phyloP scores from a whole-genome alignment of 2,329 filamentous ascomycete species.

The Exophiala spinifera region DNA sequence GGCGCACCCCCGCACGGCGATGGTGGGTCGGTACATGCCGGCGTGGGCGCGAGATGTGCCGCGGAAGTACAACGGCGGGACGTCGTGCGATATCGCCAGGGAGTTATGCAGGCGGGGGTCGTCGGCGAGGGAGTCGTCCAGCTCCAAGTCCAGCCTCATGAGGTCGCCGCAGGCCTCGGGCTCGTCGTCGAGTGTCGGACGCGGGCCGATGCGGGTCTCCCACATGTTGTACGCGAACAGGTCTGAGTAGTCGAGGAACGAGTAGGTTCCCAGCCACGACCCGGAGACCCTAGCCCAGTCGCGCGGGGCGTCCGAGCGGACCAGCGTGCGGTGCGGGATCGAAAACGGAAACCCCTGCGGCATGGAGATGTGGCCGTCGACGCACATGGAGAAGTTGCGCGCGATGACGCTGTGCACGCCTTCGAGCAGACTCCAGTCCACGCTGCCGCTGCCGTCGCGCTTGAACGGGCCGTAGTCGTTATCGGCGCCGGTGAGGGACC shows the following conservation, averaged over 20 bases:
- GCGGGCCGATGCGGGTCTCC: neutral
- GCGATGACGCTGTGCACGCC: slow-evolving; percentile 23
- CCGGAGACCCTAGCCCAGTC: slow-evolving; percentile 29
- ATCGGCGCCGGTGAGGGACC: slow-evolving; percentile 15
- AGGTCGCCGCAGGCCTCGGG: slow-evolving; percentile 29
- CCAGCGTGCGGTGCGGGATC: slow-evolving; percentile 26
- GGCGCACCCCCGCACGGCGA: slow-evolving; percentile 20
- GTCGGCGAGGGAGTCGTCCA: slow-evolving; percentile 18
- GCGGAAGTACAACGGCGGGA: slow-evolving; percentile 26
- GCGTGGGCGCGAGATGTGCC: slow-evolving; percentile 24
- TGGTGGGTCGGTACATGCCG: slow-evolving; percentile 13
- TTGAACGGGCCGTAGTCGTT: slow-evolving; percentile 29
- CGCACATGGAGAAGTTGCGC: slow-evolving; percentile 23
- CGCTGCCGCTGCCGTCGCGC: slow-evolving; percentile 23
- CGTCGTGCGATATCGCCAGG: slow-evolving; percentile 22
- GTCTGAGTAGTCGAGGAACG: slow-evolving; percentile 27
- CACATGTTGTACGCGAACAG: slow-evolving; percentile 25
- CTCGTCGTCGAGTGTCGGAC: slow-evolving; percentile 24
- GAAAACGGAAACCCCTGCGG: slow-evolving; percentile 28
- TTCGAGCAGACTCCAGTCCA: slow-evolving; percentile 29
- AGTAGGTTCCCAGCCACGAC: slow-evolving; percentile 28
- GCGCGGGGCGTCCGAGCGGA: slow-evolving; percentile 17
- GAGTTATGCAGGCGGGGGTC: slow-evolving; percentile 20
- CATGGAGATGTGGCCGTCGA: slow-evolving; percentile 18
- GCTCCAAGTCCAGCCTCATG: slow-evolving; percentile 27